A percentile compares a stretch with the other conserved stretches of the same genome.
Evolutionary conservation across 176 grass and related monocot genomes (phyloP).

Genomic region (Eleusine coracana): DNA sequence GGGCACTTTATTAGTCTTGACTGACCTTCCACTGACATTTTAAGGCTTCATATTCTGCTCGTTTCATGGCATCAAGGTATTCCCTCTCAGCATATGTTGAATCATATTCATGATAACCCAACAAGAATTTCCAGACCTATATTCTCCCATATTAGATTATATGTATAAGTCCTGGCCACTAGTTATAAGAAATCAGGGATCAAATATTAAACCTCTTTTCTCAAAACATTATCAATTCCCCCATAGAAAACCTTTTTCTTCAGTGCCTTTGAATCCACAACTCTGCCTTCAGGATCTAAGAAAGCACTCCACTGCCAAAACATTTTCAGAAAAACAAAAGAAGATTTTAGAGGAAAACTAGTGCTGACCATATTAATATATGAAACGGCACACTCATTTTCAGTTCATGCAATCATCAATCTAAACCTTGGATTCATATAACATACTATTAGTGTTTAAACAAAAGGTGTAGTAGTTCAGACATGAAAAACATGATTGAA

Average conservation of each 20-base stretch:
- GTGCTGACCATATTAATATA: conserved; percentile 21
- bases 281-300: conserved; percentile 92
- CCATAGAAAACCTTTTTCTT: conserved; percentile 93
- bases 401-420: not conserved
- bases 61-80: conserved; percentile 71
- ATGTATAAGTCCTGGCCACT: conserved; percentile 12
- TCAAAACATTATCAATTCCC: conserved; percentile 78
- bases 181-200: conserved; percentile 26
- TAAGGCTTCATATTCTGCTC: conserved; percentile 82
- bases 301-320: conserved; percentile 74
- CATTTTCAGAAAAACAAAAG: conserved; percentile 33
- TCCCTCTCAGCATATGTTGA: conserved; percentile 96
- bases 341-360: conserved; percentile 25
- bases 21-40: conserved; percentile 97
- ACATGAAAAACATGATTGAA: conserved; percentile 19
- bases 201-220: conserved; percentile 79
- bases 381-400: not conserved
- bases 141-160: conserved; percentile 40
- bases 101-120: conserved; percentile 95
- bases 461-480: not conserved
- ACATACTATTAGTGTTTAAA: not conserved
- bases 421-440: conserved; percentile 9
- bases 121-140: conserved; percentile 96
- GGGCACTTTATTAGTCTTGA: conserved; percentile 20
- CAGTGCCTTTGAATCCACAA: conserved; percentile 87